Conservation (phyloP, 75 land plant species). For the Adiantum capillusveneris region DNA sequence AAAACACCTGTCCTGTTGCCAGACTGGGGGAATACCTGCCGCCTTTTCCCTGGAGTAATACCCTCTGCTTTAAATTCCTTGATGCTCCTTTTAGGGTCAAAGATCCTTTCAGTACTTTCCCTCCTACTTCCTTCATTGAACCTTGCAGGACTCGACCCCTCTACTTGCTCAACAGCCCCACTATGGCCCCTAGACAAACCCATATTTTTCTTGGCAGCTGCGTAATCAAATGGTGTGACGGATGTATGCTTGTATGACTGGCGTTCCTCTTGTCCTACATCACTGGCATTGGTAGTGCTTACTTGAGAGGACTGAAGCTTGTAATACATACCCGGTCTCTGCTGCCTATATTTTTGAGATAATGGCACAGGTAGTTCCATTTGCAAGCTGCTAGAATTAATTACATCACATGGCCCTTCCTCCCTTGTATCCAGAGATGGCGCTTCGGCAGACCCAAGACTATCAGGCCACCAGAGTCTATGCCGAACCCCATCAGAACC, state of each 20-base stretch:
- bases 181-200: conserved; percentile 7
- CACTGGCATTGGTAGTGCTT: too few species aligned
- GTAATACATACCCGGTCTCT: not conserved
- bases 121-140: not conserved
- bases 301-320: too few species aligned
- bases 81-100: conserved; percentile 19
- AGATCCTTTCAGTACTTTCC: conserved; percentile 4
- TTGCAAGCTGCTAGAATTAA: too few species aligned
- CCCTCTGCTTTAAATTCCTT: conserved; percentile 27
- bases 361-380: too few species aligned
- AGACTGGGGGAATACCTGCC: conserved; percentile 32
- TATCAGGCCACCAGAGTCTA: not conserved
- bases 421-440: not conserved
- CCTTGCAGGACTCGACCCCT: not conserved
- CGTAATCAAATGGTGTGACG: conserved; percentile 20
- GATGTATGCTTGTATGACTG: too few species aligned
- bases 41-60: conserved; percentile 23
- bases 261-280: too few species aligned
- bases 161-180: not conserved
- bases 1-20: conserved; percentile 20
- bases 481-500: not conserved
- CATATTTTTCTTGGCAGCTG: conserved; percentile 10
- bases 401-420: too few species aligned
- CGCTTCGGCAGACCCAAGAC: not conserved
- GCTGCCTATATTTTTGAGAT: too few species aligned